These are phyloP conservation scores for Suhomyces sp. DNA, from an alignment of 805 yeast species.

Conservation along the genomic window DNA sequence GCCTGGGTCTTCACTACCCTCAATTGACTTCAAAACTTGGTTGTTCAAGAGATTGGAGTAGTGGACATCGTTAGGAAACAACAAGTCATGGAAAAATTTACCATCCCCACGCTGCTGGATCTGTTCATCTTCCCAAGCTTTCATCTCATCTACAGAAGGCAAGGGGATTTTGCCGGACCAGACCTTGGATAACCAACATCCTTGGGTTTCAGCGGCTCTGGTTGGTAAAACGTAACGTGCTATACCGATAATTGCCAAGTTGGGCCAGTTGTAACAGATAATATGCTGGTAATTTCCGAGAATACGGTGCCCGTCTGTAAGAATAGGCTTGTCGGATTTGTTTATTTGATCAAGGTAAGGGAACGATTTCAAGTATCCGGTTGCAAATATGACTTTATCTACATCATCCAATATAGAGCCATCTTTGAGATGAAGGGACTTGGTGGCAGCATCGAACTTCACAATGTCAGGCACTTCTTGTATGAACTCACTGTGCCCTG, in stretches of 20 bases:
- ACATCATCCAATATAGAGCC: constrained; percentile 22
- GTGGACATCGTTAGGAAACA: constrained; percentile 56
- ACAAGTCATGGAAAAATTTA: constrained; percentile 37
- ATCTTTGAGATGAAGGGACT: constrained; percentile 23
- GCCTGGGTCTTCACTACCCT: constrained; percentile 25
- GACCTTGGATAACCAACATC: constrained; percentile 40
- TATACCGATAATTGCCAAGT: constrained; percentile 40
- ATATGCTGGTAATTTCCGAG: constrained; percentile 45
- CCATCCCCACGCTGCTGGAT: constrained; percentile 21
- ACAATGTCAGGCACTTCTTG: constrained; percentile 43
- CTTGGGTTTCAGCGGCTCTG: constrained; percentile 50
- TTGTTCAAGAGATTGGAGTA: constrained; percentile 47
- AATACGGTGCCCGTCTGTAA: constrained; percentile 35
- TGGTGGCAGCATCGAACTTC: constrained; percentile 33
- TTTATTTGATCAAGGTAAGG: constrained; percentile 28
- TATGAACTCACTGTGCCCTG: constrained; percentile 42
- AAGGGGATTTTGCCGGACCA: constrained; percentile 41
- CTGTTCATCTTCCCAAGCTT: constrained; percentile 28
- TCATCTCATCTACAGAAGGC: constrained; percentile 39
- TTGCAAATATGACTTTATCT: constrained; percentile 33
- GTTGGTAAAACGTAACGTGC: constrained; percentile 49
- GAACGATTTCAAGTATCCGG: constrained; percentile 36
- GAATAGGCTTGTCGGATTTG: constrained; percentile 12
- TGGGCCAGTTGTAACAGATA: constrained; percentile 46
- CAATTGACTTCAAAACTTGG: constrained; percentile 12